A percentile compares a stretch with the other conserved stretches of the same genome.
Evolutionary conservation across 148 eudicot genomes (phyloP).

Genomic region (Spergularia bocconei): DNA sequence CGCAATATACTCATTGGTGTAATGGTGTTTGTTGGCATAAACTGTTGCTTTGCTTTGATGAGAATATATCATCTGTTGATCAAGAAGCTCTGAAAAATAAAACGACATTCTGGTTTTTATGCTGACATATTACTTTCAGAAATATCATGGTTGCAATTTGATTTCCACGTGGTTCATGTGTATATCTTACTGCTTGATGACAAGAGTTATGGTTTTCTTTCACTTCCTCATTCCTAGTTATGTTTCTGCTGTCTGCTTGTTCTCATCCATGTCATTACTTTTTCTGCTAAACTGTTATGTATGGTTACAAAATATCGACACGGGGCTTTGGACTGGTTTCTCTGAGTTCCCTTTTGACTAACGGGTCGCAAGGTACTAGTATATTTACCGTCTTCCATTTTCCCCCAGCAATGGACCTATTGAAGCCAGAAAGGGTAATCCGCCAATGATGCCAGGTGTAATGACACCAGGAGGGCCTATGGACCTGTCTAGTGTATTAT

Average conservation of each 20-base stretch:
- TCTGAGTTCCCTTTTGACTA: background rate
- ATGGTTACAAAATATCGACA: background rate
- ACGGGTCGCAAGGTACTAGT: background rate
- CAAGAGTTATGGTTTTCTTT: background rate
- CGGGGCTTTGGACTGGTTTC: background rate
- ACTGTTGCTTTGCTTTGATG: background rate
- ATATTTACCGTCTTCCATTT: constrained; percentile 9
- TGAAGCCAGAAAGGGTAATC: constrained; percentile 63
- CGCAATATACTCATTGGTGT: background rate
- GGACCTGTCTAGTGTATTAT: constrained; percentile 83
- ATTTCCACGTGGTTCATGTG: background rate
- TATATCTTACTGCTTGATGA: background rate
- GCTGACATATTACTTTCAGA: background rate
- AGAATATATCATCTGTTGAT: background rate
- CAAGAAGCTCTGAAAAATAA: background rate
- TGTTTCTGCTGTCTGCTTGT: background rate
- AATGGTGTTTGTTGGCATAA: background rate
- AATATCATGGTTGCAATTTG: background rate
- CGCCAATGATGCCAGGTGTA: constrained; percentile 88
- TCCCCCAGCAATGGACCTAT: constrained; percentile 57
- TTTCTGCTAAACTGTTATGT: background rate
- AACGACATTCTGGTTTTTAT: background rate
- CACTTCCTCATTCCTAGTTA: background rate
- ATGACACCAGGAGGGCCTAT: constrained; percentile 86
- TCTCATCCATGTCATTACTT: background rate